Evolutionary conservation across 495 filamentous ascomycete genomes (phyloP).

Genomic region (Acidomyces sp.): DNA sequence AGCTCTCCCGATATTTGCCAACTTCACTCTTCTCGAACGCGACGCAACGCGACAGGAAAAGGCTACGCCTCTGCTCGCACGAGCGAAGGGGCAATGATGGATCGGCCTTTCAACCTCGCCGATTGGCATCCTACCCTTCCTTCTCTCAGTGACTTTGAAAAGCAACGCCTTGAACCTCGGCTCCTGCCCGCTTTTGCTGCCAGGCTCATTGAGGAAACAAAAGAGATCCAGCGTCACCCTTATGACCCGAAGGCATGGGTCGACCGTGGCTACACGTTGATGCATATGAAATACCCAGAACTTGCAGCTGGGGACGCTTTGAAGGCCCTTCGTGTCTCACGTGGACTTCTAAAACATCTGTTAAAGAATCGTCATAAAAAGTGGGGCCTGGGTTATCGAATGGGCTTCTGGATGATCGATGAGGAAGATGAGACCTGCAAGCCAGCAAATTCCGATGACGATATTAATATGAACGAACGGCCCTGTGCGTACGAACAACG

Average conservation of each 20-base stretch:
- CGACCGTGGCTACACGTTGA: conserved; percentile 1
- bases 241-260: conserved; percentile 13
- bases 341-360: neutral
- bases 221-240: conserved; percentile 1
- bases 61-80: no score
- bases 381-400: conserved; percentile 8
- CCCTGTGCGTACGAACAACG: no score
- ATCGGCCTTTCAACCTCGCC: neutral
- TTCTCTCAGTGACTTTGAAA: conserved; percentile 1
- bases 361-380: neutral
- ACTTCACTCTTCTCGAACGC: no score
- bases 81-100: conserved; percentile 8
- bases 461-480: no score
- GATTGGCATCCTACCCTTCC: conserved; percentile 9
- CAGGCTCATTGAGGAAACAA: conserved; percentile 1
- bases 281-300: conserved; percentile 16
- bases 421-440: conserved; percentile 1
- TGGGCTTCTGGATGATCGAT: conserved; percentile 20
- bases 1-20: no score
- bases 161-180: neutral
- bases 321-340: conserved; percentile 12
- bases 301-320: conserved; percentile 19
- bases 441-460: neutral
- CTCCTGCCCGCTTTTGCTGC: neutral
- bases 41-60: no score